phyloP scores from a whole-genome alignment of 345 rosid genomes.

The Litchi chinensis region DNA sequence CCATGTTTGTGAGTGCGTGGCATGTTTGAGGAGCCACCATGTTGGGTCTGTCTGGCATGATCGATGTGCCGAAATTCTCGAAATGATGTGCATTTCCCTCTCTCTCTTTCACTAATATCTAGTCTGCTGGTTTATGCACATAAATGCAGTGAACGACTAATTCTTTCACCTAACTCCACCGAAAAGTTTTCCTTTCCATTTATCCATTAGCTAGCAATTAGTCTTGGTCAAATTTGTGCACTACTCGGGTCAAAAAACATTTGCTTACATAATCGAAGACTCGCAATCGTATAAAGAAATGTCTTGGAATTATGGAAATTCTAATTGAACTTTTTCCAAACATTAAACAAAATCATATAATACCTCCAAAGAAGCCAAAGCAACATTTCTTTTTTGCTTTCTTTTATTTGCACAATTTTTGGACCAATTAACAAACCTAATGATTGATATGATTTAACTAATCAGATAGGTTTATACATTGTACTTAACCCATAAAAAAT shows the following conservation, averaged over 20 bases:
- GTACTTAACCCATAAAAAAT: not conserved
- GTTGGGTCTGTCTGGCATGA: slow-evolving; percentile 53
- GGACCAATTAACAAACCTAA: slow-evolving; percentile 11
- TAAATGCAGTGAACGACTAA: not conserved
- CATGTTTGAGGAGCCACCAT: slow-evolving; percentile 44
- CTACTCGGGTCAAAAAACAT: not conserved
- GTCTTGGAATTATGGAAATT: not conserved
- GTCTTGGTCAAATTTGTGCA: not conserved
- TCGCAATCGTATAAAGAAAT: not conserved
- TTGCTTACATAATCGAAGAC: not conserved
- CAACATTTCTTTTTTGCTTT: slow-evolving; percentile 1
- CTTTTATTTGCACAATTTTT: slow-evolving; percentile 4
- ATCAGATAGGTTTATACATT: not conserved
- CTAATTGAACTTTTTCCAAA: not conserved
- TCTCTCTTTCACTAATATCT: not conserved
- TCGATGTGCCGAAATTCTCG: slow-evolving; percentile 50
- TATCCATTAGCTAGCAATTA: slow-evolving; percentile 3
- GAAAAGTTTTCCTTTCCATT: not conserved
- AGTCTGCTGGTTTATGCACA: not conserved
- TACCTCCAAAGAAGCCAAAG: slow-evolving; percentile 1
- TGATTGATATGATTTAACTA: slow-evolving; percentile 16
- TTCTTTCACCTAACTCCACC: slow-evolving; percentile 12
- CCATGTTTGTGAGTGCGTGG: slow-evolving; percentile 37
- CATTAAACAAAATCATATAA: not conserved
- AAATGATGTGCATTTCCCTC: slow-evolving; percentile 26